Conservation (phyloP, 2,329 filamentous ascomycete species). For the Arthrinium puccinioides region DNA sequence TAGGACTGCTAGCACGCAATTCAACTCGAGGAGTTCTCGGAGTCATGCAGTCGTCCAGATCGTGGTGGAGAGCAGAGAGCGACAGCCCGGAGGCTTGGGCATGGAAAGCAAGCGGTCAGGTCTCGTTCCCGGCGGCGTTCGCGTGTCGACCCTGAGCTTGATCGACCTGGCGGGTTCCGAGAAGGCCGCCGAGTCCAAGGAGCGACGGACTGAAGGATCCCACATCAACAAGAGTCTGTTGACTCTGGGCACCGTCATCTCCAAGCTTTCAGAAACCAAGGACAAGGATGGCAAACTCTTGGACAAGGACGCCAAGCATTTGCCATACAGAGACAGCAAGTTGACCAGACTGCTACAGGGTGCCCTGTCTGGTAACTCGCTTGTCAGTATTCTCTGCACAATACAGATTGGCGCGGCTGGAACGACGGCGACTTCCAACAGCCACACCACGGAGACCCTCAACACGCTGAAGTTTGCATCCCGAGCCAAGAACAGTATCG, state of each 20-base stretch:
- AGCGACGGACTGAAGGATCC: constrained; percentile 86
- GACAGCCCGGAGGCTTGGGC: constrained; percentile 51
- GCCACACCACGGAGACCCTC: constrained; percentile 78
- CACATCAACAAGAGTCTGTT: constrained; percentile 98
- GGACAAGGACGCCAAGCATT: constrained; percentile 83
- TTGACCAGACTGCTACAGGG: constrained; percentile 88
- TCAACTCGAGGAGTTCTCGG: constrained; percentile 91
- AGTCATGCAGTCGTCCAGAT: constrained; percentile 99
- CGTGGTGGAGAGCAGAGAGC: constrained; percentile 92
- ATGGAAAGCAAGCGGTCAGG: constrained; percentile 60
- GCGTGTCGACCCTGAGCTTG: constrained; percentile 88
- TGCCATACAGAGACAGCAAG: constrained; percentile 97
- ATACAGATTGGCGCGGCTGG: constrained; percentile 80
- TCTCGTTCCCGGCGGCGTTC: constrained; percentile 77
- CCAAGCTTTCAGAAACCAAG: constrained; percentile 81
- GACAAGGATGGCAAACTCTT: constrained; percentile 66
- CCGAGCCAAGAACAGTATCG: constrained; percentile 93
- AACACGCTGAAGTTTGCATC: constrained; percentile 97
- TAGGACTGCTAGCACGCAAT: constrained; percentile 89
- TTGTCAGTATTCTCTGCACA: constrained; percentile 96
- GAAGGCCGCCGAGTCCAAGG: constrained; percentile 90
- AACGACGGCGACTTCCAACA: constrained; percentile 62
- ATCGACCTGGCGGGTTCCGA: constrained; percentile 97
- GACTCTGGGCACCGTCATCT: constrained; percentile 91
- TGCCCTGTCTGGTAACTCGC: constrained; percentile 83